Conservation (phyloP, 2,329 filamentous ascomycete genomes). For the Cladobotryum protrusum region DNA sequence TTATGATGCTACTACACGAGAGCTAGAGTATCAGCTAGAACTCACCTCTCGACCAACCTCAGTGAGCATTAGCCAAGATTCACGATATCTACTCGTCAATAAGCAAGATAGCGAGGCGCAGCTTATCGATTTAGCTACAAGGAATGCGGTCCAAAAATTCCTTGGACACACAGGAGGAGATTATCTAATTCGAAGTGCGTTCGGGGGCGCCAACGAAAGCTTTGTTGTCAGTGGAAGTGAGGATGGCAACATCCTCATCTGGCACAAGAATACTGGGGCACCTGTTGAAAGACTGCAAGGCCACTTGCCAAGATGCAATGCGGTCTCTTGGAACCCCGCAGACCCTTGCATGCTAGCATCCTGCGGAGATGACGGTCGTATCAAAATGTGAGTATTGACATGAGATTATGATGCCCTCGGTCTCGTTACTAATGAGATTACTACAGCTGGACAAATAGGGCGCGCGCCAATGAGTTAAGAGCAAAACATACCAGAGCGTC, state of each 20-base stretch:
- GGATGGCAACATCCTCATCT: conserved; percentile 72
- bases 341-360: conserved; percentile 83
- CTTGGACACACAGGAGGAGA: conserved; percentile 67
- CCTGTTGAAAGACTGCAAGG: conserved; percentile 71
- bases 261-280: conserved; percentile 77
- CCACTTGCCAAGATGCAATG: conserved; percentile 73
- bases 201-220: conserved; percentile 86
- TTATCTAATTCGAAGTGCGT: conserved; percentile 73
- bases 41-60: conserved; percentile 64
- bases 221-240: conserved; percentile 91
- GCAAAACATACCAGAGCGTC: conserved; percentile 9
- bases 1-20: conserved; percentile 70
- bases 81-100: conserved; percentile 75
- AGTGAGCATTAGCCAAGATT: conserved; percentile 74
- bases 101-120: conserved; percentile 70
- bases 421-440: not conserved
- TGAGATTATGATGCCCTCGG: not conserved
- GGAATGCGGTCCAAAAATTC: conserved; percentile 67
- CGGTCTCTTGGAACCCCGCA: conserved; percentile 80
- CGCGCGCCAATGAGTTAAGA: conserved; percentile 16
- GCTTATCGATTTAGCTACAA: conserved; percentile 69
- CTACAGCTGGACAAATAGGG: conserved; percentile 22
- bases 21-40: conserved; percentile 68
- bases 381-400: conserved; percentile 68
- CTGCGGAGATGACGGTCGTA: conserved; percentile 77